Conservation (phyloP, 2,329 filamentous ascomycete genomes). For the Colletotrichum cordylinicola region DNA sequence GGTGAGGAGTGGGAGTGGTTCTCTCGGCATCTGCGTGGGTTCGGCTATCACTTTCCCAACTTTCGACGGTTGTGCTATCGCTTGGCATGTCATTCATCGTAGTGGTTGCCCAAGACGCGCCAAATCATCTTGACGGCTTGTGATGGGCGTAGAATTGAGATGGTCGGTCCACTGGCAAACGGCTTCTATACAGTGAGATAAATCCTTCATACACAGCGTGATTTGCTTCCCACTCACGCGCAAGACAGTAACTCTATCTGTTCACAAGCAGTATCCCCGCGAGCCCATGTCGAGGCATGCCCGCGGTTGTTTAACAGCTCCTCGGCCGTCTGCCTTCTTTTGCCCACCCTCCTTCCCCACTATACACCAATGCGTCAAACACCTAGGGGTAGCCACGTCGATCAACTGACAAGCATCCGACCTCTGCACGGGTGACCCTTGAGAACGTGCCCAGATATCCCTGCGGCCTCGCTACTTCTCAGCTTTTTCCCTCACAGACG, state of each 20-base stretch:
- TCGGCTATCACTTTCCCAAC: not conserved
- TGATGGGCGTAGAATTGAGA: not conserved
- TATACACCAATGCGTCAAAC: constrained; percentile 2
- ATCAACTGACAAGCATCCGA: constrained; percentile 1
- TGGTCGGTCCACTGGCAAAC: not conserved
- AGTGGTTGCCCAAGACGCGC: not conserved
- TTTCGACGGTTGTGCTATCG: not conserved
- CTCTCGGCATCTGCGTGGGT: not conserved
- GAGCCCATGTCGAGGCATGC: not conserved
- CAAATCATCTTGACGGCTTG: not conserved
- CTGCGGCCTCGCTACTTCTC: not conserved
- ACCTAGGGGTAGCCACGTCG: constrained; percentile 3
- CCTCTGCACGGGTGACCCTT: not conserved
- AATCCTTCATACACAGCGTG: not conserved
- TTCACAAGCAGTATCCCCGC: not conserved
- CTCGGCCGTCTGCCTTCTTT: not conserved
- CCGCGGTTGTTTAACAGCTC: not conserved
- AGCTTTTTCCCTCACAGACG: not conserved
- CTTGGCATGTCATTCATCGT: not conserved
- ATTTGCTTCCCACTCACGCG: not conserved
- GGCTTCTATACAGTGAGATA: not conserved
- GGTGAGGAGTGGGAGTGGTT: not conserved
- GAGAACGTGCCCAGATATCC: not conserved
- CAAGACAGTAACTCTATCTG: not conserved
- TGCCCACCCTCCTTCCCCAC: not conserved